Conservation (phyloP, 148 eudicot genomes). For the Dysphania ambrosioides region DNA sequence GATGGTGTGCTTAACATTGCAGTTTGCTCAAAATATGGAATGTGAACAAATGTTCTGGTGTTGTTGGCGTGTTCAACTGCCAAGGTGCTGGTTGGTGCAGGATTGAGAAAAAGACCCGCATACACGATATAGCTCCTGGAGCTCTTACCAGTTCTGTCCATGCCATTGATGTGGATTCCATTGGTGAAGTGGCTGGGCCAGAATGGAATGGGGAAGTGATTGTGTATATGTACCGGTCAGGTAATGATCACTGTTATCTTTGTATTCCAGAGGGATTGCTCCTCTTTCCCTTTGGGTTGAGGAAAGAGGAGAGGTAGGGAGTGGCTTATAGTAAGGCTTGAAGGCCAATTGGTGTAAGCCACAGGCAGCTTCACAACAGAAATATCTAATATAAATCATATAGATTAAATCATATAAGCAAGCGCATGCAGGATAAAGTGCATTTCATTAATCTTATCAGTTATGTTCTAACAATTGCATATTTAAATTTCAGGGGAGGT, state of each 20-base stretch:
- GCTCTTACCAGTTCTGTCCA: conserved; percentile 59
- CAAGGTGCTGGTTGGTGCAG: conserved; percentile 99
- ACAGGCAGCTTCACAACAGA: background rate
- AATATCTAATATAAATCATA: too few species aligned
- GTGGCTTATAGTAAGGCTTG: background rate
- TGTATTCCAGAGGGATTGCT: background rate
- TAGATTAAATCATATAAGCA: background rate
- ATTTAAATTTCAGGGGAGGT: conserved; percentile 46
- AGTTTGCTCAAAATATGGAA: conserved; percentile 95
- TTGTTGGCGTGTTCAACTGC: conserved; percentile 93
- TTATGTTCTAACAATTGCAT: background rate
- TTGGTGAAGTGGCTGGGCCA: conserved; percentile 55
- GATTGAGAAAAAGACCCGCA: conserved; percentile 66
- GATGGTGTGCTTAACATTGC: conserved; percentile 12
- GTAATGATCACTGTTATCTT: conserved; percentile 20
- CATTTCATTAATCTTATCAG: background rate
- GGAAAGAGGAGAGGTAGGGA: background rate
- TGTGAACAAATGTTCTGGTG: conserved; percentile 76
- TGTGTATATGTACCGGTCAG: conserved; percentile 60
- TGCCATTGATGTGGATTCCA: conserved; percentile 60
- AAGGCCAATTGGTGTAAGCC: background rate
- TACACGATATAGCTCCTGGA: conserved; percentile 76
- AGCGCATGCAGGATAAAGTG: background rate
- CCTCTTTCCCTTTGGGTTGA: background rate
- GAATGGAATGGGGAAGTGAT: conserved; percentile 71